Evolutionary conservation across 2,329 filamentous ascomycete species (phyloP).

Genomic region (Huntiella decipiens): DNA sequence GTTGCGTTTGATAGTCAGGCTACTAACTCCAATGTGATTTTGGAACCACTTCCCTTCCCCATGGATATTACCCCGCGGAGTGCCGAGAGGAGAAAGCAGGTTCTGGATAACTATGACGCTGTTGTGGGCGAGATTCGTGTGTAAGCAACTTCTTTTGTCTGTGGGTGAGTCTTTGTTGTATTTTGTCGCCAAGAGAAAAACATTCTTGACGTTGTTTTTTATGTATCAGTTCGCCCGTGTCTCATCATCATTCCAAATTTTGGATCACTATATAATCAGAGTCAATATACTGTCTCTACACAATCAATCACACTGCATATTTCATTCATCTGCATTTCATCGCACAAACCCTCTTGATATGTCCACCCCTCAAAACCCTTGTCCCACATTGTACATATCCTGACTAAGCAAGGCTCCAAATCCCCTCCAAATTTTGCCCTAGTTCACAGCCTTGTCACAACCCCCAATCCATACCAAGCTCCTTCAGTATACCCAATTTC

Average conservation of each 20-base stretch:
- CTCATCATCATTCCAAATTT: background rate
- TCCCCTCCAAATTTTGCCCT: slow-evolving; percentile 4
- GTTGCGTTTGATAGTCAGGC: slow-evolving; percentile 29
- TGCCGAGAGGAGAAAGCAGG: slow-evolving; percentile 19
- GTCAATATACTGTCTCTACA: no score
- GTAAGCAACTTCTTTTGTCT: slow-evolving; percentile 2
- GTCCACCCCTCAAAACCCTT: no score
- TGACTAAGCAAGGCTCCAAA: slow-evolving; percentile 7
- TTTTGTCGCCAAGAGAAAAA: background rate
- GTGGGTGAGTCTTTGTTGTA: no score
- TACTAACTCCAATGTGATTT: slow-evolving; percentile 32
- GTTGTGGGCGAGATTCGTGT: slow-evolving; percentile 18
- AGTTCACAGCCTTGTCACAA: slow-evolving; percentile 7
- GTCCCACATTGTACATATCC: no score
- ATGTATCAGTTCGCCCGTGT: background rate
- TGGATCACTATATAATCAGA: no score
- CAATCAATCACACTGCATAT: background rate
- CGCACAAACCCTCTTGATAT: background rate
- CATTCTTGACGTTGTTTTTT: no score
- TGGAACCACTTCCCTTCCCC: slow-evolving; percentile 29
- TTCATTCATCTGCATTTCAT: background rate
- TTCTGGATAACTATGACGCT: slow-evolving; percentile 21
- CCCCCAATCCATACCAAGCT: background rate
- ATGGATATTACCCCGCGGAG: slow-evolving; percentile 26
- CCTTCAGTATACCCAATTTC: background rate